Base-by-base conservation (phyloP, 371 early-diverging fungal genomes). In the Rhizomucor pusillus region DNA sequence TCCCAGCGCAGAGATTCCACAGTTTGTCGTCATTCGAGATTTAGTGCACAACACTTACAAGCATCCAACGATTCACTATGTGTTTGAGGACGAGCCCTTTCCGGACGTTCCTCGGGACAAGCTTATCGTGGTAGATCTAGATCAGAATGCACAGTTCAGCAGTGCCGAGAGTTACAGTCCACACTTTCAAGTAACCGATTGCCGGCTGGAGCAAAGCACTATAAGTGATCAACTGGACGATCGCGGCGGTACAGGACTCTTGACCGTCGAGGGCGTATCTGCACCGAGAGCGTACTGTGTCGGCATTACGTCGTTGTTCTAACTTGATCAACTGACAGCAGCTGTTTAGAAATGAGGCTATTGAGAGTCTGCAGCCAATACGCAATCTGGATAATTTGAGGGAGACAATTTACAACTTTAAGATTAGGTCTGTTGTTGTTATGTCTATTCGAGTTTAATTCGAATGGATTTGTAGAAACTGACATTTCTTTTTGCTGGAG, bases 21-120 rank as follows among this genome's bases (percentile, higher is more conserved):
- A 81, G 19, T 77, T 77, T 58, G 75, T 77, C 7, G 76, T 79
- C 16, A 73, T 81, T 40, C 77, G 71, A 49, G 82, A 81, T 54
- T 66, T 74, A 50, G 54, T 67, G 12, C 56, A 69, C 43, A 71
- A 73, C 37, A 70, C 71, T 5, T 77, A 75, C 43, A 75, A 75
- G 37, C 76, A 81, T 46, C 82, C 82, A 2, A 55, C 74, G 0
- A 65, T 77, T 4, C 82, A 81, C 51, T 81, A 79, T 54, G 78
- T 79, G 7, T 81, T 81, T 68, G 75, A 79, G 57, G 78, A 70
- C 7, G 82, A 81, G 54, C 67, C 60, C 5, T 74, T 79, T 24
- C 79, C 77, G 2, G 59, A 66, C 34, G 57, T 77, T n/a, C 71
- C 77, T 3, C 73, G 73, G 58, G 73, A 75, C 5, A 64, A 72